phyloP scores from a whole-genome alignment of 192 early-diverging fungal species.

The Coemansia sp. region DNA sequence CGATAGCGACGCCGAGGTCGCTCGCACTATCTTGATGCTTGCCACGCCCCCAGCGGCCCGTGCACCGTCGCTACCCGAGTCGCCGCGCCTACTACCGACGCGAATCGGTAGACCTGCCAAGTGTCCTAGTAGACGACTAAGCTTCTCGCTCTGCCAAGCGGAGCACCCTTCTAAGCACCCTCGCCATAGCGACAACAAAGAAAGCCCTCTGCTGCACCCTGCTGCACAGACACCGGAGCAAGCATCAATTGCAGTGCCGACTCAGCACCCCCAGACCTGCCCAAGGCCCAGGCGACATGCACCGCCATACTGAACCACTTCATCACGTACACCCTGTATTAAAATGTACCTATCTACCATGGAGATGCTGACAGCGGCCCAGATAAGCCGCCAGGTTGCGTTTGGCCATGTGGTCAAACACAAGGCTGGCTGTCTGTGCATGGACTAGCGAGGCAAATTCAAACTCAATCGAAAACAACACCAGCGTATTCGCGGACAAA shows the following conservation, averaged over 20 bases:
- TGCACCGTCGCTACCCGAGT: slow-evolving; percentile 12
- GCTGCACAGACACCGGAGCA: not conserved
- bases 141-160: slow-evolving; percentile 19
- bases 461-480: slow-evolving; percentile 77
- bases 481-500: slow-evolving; percentile 11
- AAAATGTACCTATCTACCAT: slow-evolving; percentile 15
- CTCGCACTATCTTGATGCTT: slow-evolving; percentile 41
- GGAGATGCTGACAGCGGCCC: slow-evolving; percentile 29
- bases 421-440: slow-evolving; percentile 73
- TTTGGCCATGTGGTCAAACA: slow-evolving; percentile 75
- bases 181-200: not conserved
- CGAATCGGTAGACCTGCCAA: not conserved
- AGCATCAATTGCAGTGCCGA: not conserved
- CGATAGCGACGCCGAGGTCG: slow-evolving; percentile 30
- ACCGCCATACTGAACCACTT: not conserved
- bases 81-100: slow-evolving; percentile 9
- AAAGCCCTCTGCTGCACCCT: not conserved
- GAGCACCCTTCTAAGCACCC: slow-evolving; percentile 3
- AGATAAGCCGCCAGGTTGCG: slow-evolving; percentile 37
- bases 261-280: not conserved
- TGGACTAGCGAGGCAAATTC: slow-evolving; percentile 81
- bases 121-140: slow-evolving; percentile 15
- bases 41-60: slow-evolving; percentile 38
- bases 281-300: slow-evolving; percentile 1
- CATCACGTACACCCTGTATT: not conserved